These are phyloP conservation scores for Voacanga thouarsii DNA, from an alignment of 257 asterid species.

Conservation along the genomic window DNA sequence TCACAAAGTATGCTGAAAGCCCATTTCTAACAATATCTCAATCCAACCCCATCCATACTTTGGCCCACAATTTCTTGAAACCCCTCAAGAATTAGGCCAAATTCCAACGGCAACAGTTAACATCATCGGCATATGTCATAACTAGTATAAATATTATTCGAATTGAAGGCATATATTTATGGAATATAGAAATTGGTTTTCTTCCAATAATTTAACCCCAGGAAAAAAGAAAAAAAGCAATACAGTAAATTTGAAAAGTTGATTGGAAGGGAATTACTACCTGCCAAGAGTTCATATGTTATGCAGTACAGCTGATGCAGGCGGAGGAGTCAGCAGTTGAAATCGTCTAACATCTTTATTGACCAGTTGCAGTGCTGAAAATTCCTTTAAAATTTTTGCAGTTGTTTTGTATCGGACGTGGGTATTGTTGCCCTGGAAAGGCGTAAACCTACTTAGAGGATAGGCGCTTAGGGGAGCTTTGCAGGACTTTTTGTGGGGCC, in stretches of 20 bases:
- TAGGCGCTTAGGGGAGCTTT: neutral
- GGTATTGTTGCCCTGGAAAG: constrained; percentile 9
- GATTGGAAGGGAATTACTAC: neutral
- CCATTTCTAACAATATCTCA: too few relatives aligned
- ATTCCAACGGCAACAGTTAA: too few relatives aligned
- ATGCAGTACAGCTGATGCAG: neutral
- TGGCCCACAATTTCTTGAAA: too few relatives aligned
- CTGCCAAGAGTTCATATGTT: neutral
- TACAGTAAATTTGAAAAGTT: neutral
- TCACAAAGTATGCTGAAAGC: too few relatives aligned
- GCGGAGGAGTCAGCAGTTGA: constrained; percentile 3
- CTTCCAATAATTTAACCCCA: too few relatives aligned
- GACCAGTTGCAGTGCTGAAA: neutral
- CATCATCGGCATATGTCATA: too few relatives aligned
- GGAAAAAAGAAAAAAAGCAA: too few relatives aligned
- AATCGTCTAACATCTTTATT: neutral
- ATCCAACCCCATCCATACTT: too few relatives aligned
- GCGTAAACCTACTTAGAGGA: neutral
- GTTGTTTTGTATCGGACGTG: neutral
- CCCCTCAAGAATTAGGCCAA: too few relatives aligned
- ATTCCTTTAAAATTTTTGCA: neutral
- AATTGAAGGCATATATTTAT: too few relatives aligned
- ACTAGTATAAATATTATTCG: too few relatives aligned
- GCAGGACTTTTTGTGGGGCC: constrained; percentile 3
- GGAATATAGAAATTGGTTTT: too few relatives aligned